Base-by-base conservation (phyloP, 768 basidiomycete genomes). In the Russula earlei region DNA sequence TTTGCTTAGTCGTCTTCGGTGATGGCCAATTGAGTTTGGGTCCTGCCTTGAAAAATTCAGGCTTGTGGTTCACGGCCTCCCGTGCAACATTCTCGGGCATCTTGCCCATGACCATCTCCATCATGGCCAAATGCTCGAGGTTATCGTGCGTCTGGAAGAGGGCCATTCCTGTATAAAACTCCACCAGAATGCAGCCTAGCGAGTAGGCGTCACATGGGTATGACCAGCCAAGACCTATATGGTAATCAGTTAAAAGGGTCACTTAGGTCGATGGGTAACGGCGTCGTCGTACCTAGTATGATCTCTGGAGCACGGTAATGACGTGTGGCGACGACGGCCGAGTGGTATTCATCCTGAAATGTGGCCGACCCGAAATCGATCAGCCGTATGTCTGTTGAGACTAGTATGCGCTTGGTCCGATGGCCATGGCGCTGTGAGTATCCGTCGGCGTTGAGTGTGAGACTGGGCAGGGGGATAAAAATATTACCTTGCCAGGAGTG, bases 131-230 rank as follows among this genome's bases (percentile, higher is more conserved):
- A 71, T 99, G 96, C 69, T 99, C 96, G 9, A 98, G 80, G 68
- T 99, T 98, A 71, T 98, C 95, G 66, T 98, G 96, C 0, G 96
- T 98, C 71, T 99, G 96, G 73, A 96, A 99, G n/a, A 99, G 79
- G 8, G 96, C 96, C 33, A 92, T 83, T 25, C 96, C 96, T 17
- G 96, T 99, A 73, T 83, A 95, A 69, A 99, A 98, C 69, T 99
- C 96, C 55, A 99, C 94, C 24, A 99, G 81, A 63, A 99, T 99
- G 72, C 96, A 99, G 7, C 96, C 96, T 49, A 99, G 79, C 17
- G 96, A 99, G 72, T 96, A 99, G 31, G 92, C 91, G 71, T 99
- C 96, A 71, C 96, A 98, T 2, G 96, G 93, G 70, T 85, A 98
- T 42, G 91, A 94, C 96, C 96, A 99, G 50, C 94, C 92, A 58